A percentile compares a stretch with the other conserved stretches of the same genome.
phyloP scores from a whole-genome alignment of 2,329 filamentous ascomycete genomes.

The Neodidymelliopsis sp. region DNA sequence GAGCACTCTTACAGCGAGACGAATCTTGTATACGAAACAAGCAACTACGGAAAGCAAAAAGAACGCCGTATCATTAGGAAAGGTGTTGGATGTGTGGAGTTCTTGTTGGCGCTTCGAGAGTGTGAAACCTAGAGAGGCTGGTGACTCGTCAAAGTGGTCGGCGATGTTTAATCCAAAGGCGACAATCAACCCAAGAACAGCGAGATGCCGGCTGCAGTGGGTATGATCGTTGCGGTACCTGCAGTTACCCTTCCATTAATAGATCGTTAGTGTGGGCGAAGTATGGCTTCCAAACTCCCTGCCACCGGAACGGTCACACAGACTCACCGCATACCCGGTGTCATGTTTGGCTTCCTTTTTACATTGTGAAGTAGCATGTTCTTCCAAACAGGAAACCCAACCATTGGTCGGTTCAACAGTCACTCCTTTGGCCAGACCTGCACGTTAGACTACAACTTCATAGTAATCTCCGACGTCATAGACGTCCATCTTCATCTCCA shows the following conservation, averaged over 20 bases:
- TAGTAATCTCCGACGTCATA: constrained; percentile 11
- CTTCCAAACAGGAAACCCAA: constrained; percentile 25
- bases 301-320: constrained; percentile 23
- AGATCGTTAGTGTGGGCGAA: neutral
- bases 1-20: no score
- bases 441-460: neutral
- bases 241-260: constrained; percentile 1
- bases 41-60: no score
- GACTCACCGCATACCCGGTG: constrained; percentile 35
- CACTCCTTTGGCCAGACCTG: neutral
- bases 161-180: neutral
- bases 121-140: neutral
- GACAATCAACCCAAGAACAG: constrained; percentile 10
- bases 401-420: constrained; percentile 30
- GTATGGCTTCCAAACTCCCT: neutral
- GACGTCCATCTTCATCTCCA: constrained; percentile 1
- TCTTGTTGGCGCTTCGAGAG: no score
- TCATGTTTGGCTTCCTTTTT: constrained; percentile 20
- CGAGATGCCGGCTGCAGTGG: constrained; percentile 1
- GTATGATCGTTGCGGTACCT: constrained; percentile 15
- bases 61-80: no score
- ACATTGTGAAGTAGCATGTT: constrained; percentile 26
- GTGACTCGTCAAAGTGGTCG: neutral
- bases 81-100: no score
- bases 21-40: no score